Evolutionary conservation across 148 eudicot genomes (phyloP).

Genomic region (Rhododendron ovatum): DNA sequence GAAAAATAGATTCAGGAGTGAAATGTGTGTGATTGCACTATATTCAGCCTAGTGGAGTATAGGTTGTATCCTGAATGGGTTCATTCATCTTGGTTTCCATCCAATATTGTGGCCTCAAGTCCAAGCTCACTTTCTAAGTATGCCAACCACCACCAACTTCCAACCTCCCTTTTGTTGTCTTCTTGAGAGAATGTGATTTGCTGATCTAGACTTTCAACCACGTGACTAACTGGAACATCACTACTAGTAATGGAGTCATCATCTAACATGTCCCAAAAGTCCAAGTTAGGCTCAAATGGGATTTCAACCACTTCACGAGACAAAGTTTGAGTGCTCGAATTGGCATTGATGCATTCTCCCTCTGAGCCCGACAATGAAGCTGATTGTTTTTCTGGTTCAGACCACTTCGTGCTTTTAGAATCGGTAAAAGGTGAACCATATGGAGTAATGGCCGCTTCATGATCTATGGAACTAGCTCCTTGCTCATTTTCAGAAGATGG

Average conservation of each 20-base stretch:
- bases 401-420: not conserved
- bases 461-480: conserved; percentile 6
- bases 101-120: not conserved
- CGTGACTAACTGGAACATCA: not conserved
- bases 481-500: not conserved
- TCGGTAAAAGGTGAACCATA: not conserved
- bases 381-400: not conserved
- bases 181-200: not conserved
- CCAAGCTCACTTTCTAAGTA: conserved; percentile 1
- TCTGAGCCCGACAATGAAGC: not conserved
- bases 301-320: conserved; percentile 25
- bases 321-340: not conserved
- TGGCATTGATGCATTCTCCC: not conserved
- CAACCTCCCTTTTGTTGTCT: not conserved
- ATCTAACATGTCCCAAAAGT: conserved; percentile 41
- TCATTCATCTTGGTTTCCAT: not conserved
- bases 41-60: not conserved
- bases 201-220: not conserved
- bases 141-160: conserved; percentile 4
- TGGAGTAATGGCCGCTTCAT: not conserved
- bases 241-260: not conserved
- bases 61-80: not conserved
- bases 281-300: conserved; percentile 42
- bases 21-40: not conserved
- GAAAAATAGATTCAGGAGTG: not conserved